These are phyloP conservation scores for Fusarium succisae DNA, from an alignment of 2,329 filamentous ascomycete genomes.

Conservation along the genomic window DNA sequence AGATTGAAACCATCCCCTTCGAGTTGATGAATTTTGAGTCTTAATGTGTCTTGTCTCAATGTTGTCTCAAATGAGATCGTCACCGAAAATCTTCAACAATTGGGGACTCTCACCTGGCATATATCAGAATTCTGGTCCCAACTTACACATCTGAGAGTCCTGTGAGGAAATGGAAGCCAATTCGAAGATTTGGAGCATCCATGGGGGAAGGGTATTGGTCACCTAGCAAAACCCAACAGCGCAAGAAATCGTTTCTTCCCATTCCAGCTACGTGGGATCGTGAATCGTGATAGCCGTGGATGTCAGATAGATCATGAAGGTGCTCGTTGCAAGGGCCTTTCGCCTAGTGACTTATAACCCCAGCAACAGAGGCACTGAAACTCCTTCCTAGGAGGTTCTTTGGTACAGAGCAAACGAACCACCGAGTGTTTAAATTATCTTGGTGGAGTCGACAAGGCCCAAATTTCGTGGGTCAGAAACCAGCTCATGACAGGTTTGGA, in stretches of 20 bases:
- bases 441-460: conserved; percentile 25
- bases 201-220: conserved; percentile 10
- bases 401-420: conserved; percentile 6
- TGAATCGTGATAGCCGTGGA: background rate
- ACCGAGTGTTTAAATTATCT: conserved; percentile 21
- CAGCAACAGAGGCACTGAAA: background rate
- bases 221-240: conserved; percentile 9
- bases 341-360: background rate
- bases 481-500: conserved; percentile 27
- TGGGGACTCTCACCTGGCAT: conserved; percentile 1
- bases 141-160: conserved; percentile 21
- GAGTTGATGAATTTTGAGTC: background rate
- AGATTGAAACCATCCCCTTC: background rate
- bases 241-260: conserved; percentile 19
- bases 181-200: conserved; percentile 22
- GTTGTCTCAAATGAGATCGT: conserved; percentile 15
- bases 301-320: background rate
- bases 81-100: conserved; percentile 1
- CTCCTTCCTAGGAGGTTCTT: conserved; percentile 2
- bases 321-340: conserved; percentile 1
- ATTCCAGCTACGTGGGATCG: conserved; percentile 19
- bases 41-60: background rate
- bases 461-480: conserved; percentile 27
- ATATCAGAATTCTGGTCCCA: conserved; percentile 11
- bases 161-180: conserved; percentile 25